Conservation (phyloP, 2,329 filamentous ascomycete genomes). For the Talaromyces sp. region DNA sequence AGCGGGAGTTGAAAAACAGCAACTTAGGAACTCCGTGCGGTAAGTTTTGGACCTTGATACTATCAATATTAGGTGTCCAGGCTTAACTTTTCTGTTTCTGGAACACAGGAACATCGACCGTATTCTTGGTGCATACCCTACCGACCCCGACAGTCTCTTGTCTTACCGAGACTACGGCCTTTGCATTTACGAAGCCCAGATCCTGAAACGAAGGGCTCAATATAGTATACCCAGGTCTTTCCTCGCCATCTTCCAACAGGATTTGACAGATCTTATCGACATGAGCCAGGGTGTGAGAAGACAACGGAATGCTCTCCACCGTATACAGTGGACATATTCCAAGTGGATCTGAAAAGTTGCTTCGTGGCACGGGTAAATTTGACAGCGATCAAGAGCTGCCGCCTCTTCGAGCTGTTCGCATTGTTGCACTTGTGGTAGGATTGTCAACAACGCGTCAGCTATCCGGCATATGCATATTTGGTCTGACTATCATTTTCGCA, state of each 20-base stretch:
- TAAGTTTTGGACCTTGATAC: slow-evolving; percentile 25
- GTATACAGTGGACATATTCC: slow-evolving; percentile 86
- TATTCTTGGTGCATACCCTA: slow-evolving; percentile 65
- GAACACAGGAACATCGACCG: slow-evolving; percentile 70
- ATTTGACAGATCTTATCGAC: slow-evolving; percentile 80
- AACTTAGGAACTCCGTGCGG: slow-evolving; percentile 73
- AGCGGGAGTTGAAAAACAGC: slow-evolving; percentile 62
- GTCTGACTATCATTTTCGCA: background rate
- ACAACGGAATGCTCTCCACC: slow-evolving; percentile 73
- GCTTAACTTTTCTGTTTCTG: background rate
- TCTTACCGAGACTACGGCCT: slow-evolving; percentile 91
- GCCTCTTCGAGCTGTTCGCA: background rate
- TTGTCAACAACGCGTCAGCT: background rate
- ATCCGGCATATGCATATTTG: background rate
- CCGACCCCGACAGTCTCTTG: slow-evolving; percentile 68
- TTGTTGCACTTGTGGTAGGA: background rate
- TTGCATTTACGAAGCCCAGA: slow-evolving; percentile 82
- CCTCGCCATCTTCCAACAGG: slow-evolving; percentile 80
- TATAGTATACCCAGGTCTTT: slow-evolving; percentile 69
- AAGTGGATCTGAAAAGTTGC: slow-evolving; percentile 57
- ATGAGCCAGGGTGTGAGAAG: slow-evolving; percentile 70
- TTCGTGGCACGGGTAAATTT: background rate
- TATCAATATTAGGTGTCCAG: background rate
- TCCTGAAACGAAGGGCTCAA: slow-evolving; percentile 66
- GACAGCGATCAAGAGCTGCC: background rate